Percentiles rank a stretch among this genome's conserved stretches.
Evolutionary conservation across 495 filamentous ascomycete species (phyloP).

Genomic region (Hypoxylon subgilvum): DNA sequence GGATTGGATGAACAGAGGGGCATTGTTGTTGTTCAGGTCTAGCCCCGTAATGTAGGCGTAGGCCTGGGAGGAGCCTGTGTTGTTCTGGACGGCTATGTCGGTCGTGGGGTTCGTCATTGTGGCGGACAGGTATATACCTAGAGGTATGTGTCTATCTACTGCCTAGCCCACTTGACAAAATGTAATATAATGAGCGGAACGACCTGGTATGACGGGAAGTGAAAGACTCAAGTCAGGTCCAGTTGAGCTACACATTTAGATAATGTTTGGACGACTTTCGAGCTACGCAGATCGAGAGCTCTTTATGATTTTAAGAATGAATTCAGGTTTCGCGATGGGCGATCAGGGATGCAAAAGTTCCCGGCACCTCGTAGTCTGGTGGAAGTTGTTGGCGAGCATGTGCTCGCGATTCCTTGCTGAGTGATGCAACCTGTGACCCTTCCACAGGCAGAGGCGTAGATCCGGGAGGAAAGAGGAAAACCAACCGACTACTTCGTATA

Average conservation of each 20-base stretch:
- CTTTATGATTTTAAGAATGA: background rate
- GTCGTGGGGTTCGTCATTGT: constrained; percentile 55
- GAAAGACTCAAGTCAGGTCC: no score
- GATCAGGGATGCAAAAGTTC: constrained; percentile 9
- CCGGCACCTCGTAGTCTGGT: background rate
- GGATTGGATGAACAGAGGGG: constrained; percentile 65
- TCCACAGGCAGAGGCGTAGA: constrained; percentile 8
- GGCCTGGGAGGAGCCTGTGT: constrained; percentile 63
- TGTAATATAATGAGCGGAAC: background rate
- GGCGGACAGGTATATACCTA: background rate
- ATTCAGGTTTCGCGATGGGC: background rate
- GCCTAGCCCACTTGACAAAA: no score
- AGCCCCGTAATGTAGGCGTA: constrained; percentile 76
- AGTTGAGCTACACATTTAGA: no score
- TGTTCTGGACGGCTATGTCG: constrained; percentile 67
- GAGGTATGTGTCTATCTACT: no score
- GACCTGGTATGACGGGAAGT: constrained; percentile 1
- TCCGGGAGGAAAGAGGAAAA: constrained; percentile 5
- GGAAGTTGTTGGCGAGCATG: constrained; percentile 26
- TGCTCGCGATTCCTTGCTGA: constrained; percentile 34
- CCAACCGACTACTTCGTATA: constrained; percentile 28
- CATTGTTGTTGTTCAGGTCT: constrained; percentile 65
- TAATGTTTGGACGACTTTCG: background rate
- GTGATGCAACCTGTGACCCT: constrained; percentile 31
- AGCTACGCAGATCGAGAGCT: background rate